Evolutionary conservation across 2,329 filamentous ascomycete genomes (phyloP).

Genomic region (Aureobasidium leucospermi): DNA sequence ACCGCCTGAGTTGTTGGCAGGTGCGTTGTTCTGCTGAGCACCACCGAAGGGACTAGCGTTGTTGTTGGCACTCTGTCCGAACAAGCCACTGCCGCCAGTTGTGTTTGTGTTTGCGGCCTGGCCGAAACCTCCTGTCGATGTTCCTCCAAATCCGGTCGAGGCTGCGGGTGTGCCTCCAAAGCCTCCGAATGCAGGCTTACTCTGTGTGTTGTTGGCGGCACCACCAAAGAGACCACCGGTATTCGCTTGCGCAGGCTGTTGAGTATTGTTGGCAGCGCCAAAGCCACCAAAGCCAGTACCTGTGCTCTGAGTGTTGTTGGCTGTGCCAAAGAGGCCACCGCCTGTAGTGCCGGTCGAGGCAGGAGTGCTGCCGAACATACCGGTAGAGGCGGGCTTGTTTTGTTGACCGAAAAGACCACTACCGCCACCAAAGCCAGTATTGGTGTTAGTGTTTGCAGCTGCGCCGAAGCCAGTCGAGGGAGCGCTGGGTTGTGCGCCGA

Average conservation of each 20-base stretch:
- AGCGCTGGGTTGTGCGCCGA: conserved; percentile 21
- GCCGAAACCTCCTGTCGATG: conserved; percentile 22
- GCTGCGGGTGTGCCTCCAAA: conserved; percentile 37
- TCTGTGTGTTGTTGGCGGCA: conserved; percentile 15
- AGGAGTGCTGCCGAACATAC: conserved; percentile 23
- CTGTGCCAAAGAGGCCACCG: conserved; percentile 26
- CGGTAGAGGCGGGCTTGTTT: conserved; percentile 20
- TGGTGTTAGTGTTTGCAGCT: conserved; percentile 19
- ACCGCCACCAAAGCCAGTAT: conserved; percentile 13
- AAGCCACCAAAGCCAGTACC: not conserved
- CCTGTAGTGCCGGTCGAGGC: conserved; percentile 19
- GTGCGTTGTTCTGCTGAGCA: conserved; percentile 17
- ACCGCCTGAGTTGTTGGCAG: conserved; percentile 28
- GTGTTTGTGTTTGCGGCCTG: conserved; percentile 32
- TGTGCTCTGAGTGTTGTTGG: conserved; percentile 19
- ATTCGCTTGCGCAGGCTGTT: not conserved
- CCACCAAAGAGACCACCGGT: conserved; percentile 16
- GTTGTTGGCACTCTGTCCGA: conserved; percentile 25
- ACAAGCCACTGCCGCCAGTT: conserved; percentile 19
- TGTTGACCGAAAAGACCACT: conserved; percentile 20
- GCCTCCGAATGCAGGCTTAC: conserved; percentile 19
- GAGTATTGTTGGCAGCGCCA: not conserved
- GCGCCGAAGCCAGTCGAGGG: conserved; percentile 25
- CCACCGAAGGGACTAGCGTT: conserved; percentile 22
- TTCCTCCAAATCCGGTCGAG: conserved; percentile 32